Evolutionary conservation across 176 grass and related monocot genomes (phyloP).

Genomic region (Alloteropsis semialata): DNA sequence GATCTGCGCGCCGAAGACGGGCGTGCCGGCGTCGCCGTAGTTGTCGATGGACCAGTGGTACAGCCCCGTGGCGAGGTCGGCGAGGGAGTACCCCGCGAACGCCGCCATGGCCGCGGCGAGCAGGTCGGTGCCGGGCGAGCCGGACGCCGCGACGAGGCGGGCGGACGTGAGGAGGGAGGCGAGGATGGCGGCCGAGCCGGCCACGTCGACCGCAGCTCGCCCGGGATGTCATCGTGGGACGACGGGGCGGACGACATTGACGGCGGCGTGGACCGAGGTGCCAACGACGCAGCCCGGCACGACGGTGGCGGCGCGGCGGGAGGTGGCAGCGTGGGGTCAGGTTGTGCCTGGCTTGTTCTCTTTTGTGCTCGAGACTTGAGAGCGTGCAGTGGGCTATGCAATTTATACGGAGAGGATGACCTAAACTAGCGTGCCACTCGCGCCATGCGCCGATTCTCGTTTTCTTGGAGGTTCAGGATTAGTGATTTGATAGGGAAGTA

Average conservation of each 20-base stretch:
- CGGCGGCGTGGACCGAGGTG: not conserved
- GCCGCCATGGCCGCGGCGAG: constrained; percentile 7
- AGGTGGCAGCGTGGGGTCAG: not conserved
- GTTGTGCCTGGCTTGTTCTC: not conserved
- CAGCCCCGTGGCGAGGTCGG: constrained; percentile 62
- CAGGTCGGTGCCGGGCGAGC: constrained; percentile 29
- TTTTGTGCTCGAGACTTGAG: not conserved
- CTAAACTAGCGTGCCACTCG: no score
- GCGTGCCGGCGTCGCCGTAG: constrained; percentile 59
- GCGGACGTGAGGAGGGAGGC: not conserved
- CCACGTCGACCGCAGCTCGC: constrained; percentile 64
- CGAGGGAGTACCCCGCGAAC: constrained; percentile 47
- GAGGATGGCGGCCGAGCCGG: not conserved
- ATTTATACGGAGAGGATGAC: not conserved
- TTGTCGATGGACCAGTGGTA: constrained; percentile 93
- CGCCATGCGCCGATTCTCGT: no score
- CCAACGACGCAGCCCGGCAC: not conserved
- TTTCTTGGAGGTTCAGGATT: no score
- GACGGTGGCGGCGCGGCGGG: not conserved
- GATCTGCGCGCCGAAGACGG: constrained; percentile 66
- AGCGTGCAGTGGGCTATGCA: not conserved
- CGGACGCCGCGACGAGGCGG: not conserved
- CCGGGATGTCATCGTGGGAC: not conserved
- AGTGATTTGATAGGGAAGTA: no score
- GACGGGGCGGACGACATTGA: not conserved